phyloP scores from a whole-genome alignment of 306 rosid genomes.

The Fragaria ananassa region DNA sequence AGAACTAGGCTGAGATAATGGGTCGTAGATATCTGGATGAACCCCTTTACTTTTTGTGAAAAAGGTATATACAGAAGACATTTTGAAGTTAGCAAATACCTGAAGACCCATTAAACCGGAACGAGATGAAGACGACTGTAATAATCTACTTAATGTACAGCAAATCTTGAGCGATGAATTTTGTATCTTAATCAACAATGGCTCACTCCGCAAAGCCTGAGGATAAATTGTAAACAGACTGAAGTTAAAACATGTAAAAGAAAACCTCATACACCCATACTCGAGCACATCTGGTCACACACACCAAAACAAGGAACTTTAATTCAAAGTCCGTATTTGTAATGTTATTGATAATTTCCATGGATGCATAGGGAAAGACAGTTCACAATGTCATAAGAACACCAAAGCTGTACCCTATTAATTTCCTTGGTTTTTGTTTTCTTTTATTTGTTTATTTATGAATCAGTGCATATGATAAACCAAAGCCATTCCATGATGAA shows the following conservation, averaged over 20 bases:
- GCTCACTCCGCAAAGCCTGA: conserved; percentile 69
- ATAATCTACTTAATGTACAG: conserved; percentile 41
- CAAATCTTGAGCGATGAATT: conserved; percentile 52
- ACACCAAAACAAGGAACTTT: neutral
- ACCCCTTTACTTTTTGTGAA: neutral
- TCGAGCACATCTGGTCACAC: neutral
- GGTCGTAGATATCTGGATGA: neutral
- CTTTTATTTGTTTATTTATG: neutral
- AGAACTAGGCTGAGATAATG: neutral
- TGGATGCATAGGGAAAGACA: conserved; percentile 3
- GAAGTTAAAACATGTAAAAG: conserved; percentile 11
- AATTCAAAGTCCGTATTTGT: neutral
- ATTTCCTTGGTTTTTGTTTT: neutral
- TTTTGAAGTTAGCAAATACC: conserved; percentile 45
- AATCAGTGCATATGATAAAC: neutral
- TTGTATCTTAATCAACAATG: conserved; percentile 57
- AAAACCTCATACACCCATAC: neutral
- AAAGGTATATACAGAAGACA: conserved; percentile 5
- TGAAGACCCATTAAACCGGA: conserved; percentile 54
- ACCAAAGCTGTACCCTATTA: neutral
- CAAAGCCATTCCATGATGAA: neutral
- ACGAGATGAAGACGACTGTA: conserved; percentile 44
- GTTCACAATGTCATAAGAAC: neutral
- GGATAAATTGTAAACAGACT: conserved; percentile 22
- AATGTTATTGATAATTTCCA: neutral